These are phyloP conservation scores for Heliosperma pusillum DNA, from an alignment of 148 eudicot species.

Conservation along the genomic window DNA sequence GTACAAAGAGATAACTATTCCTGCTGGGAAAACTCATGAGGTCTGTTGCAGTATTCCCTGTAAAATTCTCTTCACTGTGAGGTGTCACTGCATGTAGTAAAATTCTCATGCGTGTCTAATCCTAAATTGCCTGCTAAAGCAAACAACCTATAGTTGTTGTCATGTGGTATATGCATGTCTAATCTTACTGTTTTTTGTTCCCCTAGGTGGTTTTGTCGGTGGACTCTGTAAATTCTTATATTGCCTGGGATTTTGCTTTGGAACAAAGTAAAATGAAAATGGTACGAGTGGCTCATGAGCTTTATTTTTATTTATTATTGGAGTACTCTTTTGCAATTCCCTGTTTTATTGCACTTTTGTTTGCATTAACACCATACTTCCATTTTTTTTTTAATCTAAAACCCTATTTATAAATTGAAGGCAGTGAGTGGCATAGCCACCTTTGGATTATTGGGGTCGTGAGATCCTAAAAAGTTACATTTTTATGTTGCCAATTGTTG, in stretches of 20 bases:
- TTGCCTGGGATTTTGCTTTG: constrained; percentile 93
- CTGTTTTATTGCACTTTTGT: neutral
- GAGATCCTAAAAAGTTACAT: no score
- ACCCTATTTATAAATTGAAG: no score
- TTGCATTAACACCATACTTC: neutral
- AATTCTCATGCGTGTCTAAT: no score
- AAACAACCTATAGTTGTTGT: no score
- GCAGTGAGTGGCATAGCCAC: no score
- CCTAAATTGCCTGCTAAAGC: no score
- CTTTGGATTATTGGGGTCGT: no score
- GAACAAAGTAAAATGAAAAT: constrained; percentile 67
- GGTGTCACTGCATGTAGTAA: neutral
- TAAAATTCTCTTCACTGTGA: neutral
- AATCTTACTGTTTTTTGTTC: neutral
- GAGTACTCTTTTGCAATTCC: constrained; percentile 5
- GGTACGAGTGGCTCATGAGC: constrained; percentile 38
- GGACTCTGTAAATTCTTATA: constrained; percentile 84
- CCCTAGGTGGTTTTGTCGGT: constrained; percentile 65
- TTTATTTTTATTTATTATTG: neutral
- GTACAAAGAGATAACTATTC: constrained; percentile 66
- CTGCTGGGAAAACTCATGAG: constrained; percentile 83
- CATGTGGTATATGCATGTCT: neutral
- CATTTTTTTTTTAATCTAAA: neutral
- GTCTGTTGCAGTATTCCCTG: constrained; percentile 36
- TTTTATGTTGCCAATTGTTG: no score